phyloP scores from a whole-genome alignment of 192 early-diverging fungal species.

The Umbelopsis isabellina region DNA sequence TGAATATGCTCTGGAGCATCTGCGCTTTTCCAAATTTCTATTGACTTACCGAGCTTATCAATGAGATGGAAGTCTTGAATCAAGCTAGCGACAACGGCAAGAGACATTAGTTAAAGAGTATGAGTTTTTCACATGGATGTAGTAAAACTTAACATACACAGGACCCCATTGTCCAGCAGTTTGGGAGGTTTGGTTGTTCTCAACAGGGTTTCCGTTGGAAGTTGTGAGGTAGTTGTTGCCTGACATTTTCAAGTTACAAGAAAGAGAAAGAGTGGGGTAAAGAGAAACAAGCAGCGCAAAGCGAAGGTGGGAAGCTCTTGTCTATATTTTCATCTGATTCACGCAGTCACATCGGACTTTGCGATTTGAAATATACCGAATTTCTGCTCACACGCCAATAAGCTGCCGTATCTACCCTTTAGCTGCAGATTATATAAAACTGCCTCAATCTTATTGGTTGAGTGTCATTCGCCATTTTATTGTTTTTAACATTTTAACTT shows the following conservation, averaged over 20 bases:
- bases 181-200: conserved; percentile 73
- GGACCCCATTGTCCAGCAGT: conserved; percentile 72
- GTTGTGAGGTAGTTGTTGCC: conserved; percentile 38
- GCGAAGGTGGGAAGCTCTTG: not conserved
- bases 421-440: too few species aligned
- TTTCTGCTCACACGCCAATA: too few species aligned
- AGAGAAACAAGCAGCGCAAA: not conserved
- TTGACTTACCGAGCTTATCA: conserved; percentile 62
- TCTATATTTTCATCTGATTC: not conserved
- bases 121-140: not conserved
- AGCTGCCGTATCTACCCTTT: too few species aligned
- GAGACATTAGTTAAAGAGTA: conserved; percentile 7
- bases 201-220: conserved; percentile 69
- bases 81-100: conserved; percentile 28
- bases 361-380: too few species aligned
- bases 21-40: not conserved
- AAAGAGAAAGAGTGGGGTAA: conserved; percentile 20
- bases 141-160: conserved; percentile 33
- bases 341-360: not conserved
- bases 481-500: not conserved
- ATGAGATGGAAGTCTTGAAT: conserved; percentile 78
- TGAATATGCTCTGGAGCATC: too few species aligned
- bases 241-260: not conserved
- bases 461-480: too few species aligned
- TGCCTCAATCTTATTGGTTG: too few species aligned